A percentile compares a stretch with the other conserved stretches of the same genome.
These are phyloP conservation scores for Cytospora schulzeri DNA, from an alignment of 2,329 filamentous ascomycete species.

Conservation along the genomic window DNA sequence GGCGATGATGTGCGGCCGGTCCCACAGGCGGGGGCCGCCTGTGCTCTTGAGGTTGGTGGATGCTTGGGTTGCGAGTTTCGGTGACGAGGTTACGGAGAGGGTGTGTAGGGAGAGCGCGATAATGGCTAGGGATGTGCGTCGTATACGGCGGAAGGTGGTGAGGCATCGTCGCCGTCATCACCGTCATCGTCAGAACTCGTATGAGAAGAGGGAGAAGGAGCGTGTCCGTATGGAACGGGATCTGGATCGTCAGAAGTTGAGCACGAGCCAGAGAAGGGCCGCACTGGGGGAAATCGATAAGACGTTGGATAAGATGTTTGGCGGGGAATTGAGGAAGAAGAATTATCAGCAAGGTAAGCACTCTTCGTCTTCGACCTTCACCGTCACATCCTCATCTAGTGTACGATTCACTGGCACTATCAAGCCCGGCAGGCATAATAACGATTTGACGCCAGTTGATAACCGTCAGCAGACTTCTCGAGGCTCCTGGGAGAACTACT, in stretches of 20 bases:
- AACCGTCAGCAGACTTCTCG: constrained; percentile 5
- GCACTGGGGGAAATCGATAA: constrained; percentile 15
- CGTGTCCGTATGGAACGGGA: constrained; percentile 1
- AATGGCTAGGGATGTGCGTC: constrained; percentile 19
- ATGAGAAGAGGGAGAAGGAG: constrained; percentile 18
- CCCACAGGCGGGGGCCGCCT: constrained; percentile 34
- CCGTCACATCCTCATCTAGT: neutral
- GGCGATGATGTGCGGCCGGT: constrained; percentile 45
- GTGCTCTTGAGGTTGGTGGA: constrained; percentile 45
- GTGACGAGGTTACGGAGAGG: constrained; percentile 1
- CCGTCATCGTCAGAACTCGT: neutral
- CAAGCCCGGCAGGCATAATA: constrained; percentile 5
- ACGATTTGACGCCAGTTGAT: constrained; percentile 7
- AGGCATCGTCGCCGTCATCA: constrained; percentile 1
- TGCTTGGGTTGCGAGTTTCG: constrained; percentile 45
- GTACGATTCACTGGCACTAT: neutral
- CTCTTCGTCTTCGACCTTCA: neutral
- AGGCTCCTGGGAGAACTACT: neutral
- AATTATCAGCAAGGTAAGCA: constrained; percentile 9
- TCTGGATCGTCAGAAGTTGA: constrained; percentile 1
- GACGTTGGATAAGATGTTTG: constrained; percentile 19
- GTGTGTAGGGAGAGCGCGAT: constrained; percentile 14
- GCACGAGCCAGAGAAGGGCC: neutral
- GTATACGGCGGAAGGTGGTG: constrained; percentile 6
- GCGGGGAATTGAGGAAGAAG: constrained; percentile 3